Base-by-base conservation (phyloP, 2,329 filamentous ascomycete genomes). In the Zymoseptoria pseudotritici region DNA sequence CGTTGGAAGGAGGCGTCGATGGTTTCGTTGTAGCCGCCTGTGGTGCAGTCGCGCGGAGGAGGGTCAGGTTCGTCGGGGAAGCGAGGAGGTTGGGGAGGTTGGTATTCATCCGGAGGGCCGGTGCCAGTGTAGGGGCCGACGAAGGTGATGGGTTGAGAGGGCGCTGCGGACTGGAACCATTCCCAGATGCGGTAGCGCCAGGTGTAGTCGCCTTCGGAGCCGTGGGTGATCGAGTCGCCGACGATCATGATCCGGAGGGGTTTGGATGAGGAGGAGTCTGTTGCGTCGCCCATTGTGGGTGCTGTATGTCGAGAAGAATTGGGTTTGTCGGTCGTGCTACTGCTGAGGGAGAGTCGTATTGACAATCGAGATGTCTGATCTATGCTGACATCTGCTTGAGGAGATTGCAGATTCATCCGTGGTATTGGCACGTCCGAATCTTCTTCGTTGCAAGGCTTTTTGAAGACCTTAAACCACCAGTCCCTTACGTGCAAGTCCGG, bases 161-260 rank as follows among this genome's bases (percentile, higher is more conserved):
- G 56, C 4, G 57, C 31, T 22, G 72, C 61, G 13, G 54, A 49
- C 2, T 61, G 61, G 55, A 77, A 69, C 76, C 76, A 79, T 54
- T 77, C 58, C 70, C 72, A 77, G 11, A 79, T 63, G 4, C 75
- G 70, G 55, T 74, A 79, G 8, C 76, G 70, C 77, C 76, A 78
- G 9, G 76, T 78, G 56, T 69, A 75, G 61, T 78, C 76, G 29
- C 73, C 75, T 58, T 78, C 74, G 22, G 61, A 52, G 31, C 65
- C 67, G 21, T 67, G 65, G 22, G 65, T 67, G 29, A 69, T 69
- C 26, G 61, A 64, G 54, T 69, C 65, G 50, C 67, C 67, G 19
- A 64, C 60, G 21, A 67, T 61, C 60, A 69, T 66, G 17, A 66
- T 51, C 54, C 22, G 20, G 6, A n/a, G 22, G 4, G 51, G 20